Conservation (phyloP, 148 eudicot species). For the Limonium bicolor region DNA sequence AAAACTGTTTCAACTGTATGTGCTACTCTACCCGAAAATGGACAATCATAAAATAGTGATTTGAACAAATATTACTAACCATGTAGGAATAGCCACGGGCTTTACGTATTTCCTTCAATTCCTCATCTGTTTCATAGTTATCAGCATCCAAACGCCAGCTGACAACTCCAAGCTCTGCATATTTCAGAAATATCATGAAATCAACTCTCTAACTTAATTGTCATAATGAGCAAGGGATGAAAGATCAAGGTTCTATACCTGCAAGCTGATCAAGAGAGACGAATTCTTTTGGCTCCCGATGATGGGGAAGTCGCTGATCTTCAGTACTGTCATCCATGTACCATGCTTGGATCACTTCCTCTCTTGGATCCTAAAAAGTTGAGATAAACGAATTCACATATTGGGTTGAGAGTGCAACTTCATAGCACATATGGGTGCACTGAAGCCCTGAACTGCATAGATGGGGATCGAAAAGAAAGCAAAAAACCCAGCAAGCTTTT, state of each 20-base stretch:
- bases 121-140: conserved; percentile 83
- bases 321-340: conserved; percentile 87
- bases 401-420: too few species aligned
- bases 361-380: conserved; percentile 58
- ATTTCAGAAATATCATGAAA: not conserved
- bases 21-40: not conserved
- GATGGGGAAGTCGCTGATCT: conserved; percentile 92
- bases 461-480: too few species aligned
- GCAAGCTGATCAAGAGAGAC: conserved; percentile 65
- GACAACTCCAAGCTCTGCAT: conserved; percentile 69
- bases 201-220: not conserved
- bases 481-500: too few species aligned
- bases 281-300: conserved; percentile 66
- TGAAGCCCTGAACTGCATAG: too few species aligned
- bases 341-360: conserved; percentile 93
- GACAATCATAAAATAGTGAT: not conserved
- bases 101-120: conserved; percentile 73
- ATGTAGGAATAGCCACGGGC: conserved; percentile 78
- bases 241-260: conserved; percentile 14
- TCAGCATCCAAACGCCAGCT: conserved; percentile 94
- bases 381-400: too few species aligned
- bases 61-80: conserved; percentile 25
- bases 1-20: not conserved
- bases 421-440: too few species aligned
- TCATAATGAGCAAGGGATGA: not conserved